These are phyloP conservation scores for Stephanodiscus minutulus DNA, from an alignment of 108 stramenopile species.

Conservation along the genomic window DNA sequence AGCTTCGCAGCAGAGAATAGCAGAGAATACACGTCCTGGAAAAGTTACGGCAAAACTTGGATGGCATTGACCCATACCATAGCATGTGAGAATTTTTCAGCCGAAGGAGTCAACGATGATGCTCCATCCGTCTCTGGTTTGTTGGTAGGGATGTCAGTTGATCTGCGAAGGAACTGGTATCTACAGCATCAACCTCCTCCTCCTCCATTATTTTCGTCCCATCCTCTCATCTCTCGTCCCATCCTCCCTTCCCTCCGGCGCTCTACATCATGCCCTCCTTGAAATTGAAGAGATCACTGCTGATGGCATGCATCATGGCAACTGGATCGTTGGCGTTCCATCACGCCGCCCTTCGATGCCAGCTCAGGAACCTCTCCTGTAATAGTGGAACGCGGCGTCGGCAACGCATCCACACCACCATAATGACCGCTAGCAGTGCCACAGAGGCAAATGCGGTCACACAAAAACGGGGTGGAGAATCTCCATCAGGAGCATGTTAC, in stretches of 20 bases:
- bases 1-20: no score
- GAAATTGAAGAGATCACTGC: neutral
- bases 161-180: no score
- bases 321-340: slow-evolving; percentile 8
- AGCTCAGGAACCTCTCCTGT: neutral
- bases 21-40: no score
- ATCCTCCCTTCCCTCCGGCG: neutral
- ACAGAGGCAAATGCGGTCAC: neutral
- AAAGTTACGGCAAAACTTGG: no score
- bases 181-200: no score
- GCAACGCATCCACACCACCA: neutral
- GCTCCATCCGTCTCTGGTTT: no score
- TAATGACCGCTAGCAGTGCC: neutral
- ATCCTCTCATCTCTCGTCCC: no score
- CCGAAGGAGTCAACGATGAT: no score
- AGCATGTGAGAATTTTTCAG: no score
- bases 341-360: neutral
- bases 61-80: no score
- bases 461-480: neutral
- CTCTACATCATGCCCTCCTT: slow-evolving; percentile 1
- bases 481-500: slow-evolving; percentile 23
- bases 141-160: no score
- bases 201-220: no score
- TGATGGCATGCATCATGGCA: neutral
- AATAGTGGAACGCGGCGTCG: neutral